These are phyloP conservation scores for Leccinum truebloodii DNA, from an alignment of 768 basidiomycete species.

Conservation along the genomic window DNA sequence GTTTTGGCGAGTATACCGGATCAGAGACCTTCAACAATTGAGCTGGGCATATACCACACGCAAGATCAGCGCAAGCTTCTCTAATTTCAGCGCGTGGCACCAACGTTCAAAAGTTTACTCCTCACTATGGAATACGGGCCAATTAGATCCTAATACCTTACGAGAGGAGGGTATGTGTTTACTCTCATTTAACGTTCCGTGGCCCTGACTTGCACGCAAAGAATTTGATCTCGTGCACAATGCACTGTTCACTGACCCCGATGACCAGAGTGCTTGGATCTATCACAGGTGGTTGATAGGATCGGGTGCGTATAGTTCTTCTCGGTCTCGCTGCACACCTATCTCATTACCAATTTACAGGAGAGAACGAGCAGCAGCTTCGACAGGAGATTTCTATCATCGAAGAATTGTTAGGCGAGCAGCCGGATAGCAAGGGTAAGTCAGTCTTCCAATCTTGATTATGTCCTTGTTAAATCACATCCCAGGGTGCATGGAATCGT, in stretches of 20 bases:
- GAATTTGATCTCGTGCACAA: constrained; percentile 93
- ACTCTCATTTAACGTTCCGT: background rate
- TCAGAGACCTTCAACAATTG: constrained; percentile 55
- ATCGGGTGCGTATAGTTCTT: constrained; percentile 48
- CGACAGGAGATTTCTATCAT: constrained; percentile 77
- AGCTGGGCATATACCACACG: constrained; percentile 80
- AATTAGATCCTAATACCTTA: constrained; percentile 51
- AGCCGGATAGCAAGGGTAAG: constrained; percentile 92
- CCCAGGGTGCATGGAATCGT: constrained; percentile 92
- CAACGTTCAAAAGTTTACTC: constrained; percentile 84
- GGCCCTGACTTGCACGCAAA: constrained; percentile 32
- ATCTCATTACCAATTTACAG: constrained; percentile 38
- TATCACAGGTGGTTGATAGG: constrained; percentile 98
- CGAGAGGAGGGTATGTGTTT: constrained; percentile 64
- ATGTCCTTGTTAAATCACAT: background rate
- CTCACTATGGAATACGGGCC: constrained; percentile 62
- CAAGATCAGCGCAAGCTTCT: constrained; percentile 94
- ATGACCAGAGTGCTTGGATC: constrained; percentile 96
- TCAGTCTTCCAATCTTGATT: constrained; percentile 1
- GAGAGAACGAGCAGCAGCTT: constrained; percentile 57
- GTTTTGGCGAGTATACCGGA: constrained; percentile 71
- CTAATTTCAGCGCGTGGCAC: constrained; percentile 99
- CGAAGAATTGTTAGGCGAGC: constrained; percentile 80
- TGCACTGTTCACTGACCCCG: constrained; percentile 95
- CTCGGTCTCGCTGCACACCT: background rate